Evolutionary conservation across 306 rosid genomes (phyloP), one percentile per base, ranked within the genome.

Genomic region (Dicorynia guianensis): DNA sequence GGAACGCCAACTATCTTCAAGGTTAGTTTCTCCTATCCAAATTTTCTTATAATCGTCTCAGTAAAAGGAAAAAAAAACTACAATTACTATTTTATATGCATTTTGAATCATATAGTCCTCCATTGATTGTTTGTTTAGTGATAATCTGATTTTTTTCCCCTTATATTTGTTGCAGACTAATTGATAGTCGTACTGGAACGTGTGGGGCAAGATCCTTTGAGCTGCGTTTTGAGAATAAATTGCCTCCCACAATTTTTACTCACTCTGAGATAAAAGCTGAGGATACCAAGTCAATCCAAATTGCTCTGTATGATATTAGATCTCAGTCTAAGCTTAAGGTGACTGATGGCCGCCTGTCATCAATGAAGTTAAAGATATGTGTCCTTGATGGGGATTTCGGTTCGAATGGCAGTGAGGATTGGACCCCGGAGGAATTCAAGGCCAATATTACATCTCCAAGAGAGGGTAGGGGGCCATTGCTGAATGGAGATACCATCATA

Each of bases 401-500:
- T 30, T 50, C 20, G 0, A 62, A 66, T 48, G 82, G 43, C 9
- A 55, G 12, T 15, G 71, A 63, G 7, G 73, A 87, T 43, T 79
- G 90, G 87, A 77, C 80, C 0, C 57, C 68, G 20, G 20, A 8
- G 18, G 76, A 87, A 13, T 84, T 87, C 80, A 72, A 52, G 6
- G 38, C 34, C 63, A 70, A n/a, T 6, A 39, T 83, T 35, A 49
- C 72, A 10, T 69, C 35, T 11, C 76, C 66, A 81, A 74, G 91
- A 49, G 75, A 76, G 20, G 88, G 86, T 6, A 87, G 11, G 47
- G 75, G 80, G 76, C 81, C 86, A 6, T 63, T 84, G 6, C 55
- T 87, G 33, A 64, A 40, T 0, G 88, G 86, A 7, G 72, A 72
- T 4, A 18, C 14, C 7, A 18, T 9, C 2, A 7, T 75, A 0